Evolutionary conservation across 2,329 filamentous ascomycete genomes (phyloP).

Genomic region (Teratosphaeria zuluensis): DNA sequence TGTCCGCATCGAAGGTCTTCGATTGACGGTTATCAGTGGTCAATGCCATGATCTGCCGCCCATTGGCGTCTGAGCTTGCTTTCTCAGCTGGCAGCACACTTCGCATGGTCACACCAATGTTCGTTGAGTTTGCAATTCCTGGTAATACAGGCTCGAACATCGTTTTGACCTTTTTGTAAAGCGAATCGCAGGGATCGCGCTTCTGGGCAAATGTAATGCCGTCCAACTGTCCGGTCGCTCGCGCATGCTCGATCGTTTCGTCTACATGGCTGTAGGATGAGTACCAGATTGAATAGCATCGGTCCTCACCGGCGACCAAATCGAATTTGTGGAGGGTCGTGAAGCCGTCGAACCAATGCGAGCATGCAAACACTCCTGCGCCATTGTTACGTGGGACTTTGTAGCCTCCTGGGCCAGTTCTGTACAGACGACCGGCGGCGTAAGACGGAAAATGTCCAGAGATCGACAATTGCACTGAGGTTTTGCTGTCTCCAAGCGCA

Average conservation of each 20-base stretch:
- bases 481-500: neutral
- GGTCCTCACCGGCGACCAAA: slow-evolving; percentile 40
- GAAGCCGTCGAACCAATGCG: slow-evolving; percentile 72
- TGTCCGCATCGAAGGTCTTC: slow-evolving; percentile 57
- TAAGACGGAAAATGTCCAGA: slow-evolving; percentile 60
- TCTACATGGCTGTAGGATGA: slow-evolving; percentile 62
- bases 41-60: slow-evolving; percentile 36
- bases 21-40: slow-evolving; percentile 52
- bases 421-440: slow-evolving; percentile 61
- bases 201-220: slow-evolving; percentile 60
- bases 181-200: slow-evolving; percentile 61
- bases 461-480: slow-evolving; percentile 47
- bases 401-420: slow-evolving; percentile 62
- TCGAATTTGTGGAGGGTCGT: slow-evolving; percentile 64
- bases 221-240: slow-evolving; percentile 47
- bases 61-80: neutral
- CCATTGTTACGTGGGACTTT: slow-evolving; percentile 44
- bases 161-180: slow-evolving; percentile 63
- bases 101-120: slow-evolving; percentile 52
- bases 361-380: slow-evolving; percentile 45
- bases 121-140: slow-evolving; percentile 26
- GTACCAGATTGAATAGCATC: slow-evolving; percentile 48
- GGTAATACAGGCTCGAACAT: slow-evolving; percentile 37
- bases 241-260: slow-evolving; percentile 50
- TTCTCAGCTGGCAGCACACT: neutral